Percentiles rank a stretch among this genome's conserved stretches.
These are phyloP conservation scores for Penicillium vulpinum DNA, from an alignment of 2,329 filamentous ascomycete species.

Conservation along the genomic window DNA sequence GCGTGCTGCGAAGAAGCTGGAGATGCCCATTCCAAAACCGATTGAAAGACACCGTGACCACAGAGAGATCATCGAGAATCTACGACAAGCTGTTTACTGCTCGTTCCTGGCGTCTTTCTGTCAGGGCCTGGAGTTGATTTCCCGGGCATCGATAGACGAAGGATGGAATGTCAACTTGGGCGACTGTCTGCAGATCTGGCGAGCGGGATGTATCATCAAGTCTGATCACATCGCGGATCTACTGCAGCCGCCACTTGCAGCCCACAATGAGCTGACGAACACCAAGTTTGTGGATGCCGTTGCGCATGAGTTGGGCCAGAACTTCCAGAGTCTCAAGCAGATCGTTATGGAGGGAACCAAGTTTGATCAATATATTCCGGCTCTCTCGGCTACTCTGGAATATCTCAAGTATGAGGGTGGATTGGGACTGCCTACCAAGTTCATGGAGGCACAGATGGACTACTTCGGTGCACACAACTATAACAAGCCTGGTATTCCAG, in stretches of 20 bases:
- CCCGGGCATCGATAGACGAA: conserved; percentile 58
- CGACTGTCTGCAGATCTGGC: conserved; percentile 59
- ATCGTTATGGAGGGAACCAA: conserved; percentile 57
- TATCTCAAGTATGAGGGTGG: conserved; percentile 66
- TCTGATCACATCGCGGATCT: conserved; percentile 64
- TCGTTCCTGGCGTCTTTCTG: conserved; percentile 63
- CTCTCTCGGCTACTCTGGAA: conserved; percentile 63
- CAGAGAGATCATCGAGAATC: conserved; percentile 55
- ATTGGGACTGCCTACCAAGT: conserved; percentile 63
- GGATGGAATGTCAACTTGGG: conserved; percentile 55
- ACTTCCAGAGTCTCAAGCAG: conserved; percentile 55
- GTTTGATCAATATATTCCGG: conserved; percentile 61
- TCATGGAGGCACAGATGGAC: conserved; percentile 70
- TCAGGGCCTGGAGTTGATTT: conserved; percentile 66
- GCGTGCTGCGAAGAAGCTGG: conserved; percentile 52
- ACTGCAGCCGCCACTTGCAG: conserved; percentile 43
- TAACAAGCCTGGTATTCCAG: conserved; percentile 53
- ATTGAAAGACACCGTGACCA: conserved; percentile 35
- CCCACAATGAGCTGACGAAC: conserved; percentile 33
- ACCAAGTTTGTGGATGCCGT: conserved; percentile 48
- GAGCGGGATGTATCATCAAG: conserved; percentile 70
- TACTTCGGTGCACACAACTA: conserved; percentile 70
- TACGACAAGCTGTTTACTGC: conserved; percentile 63
- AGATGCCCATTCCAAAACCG: conserved; percentile 42
- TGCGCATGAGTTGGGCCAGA: conserved; percentile 54